Evolutionary conservation across 148 eudicot species (phyloP), one percentile per base, ranked within the genome.

Genomic region (Rhododendron molle): DNA sequence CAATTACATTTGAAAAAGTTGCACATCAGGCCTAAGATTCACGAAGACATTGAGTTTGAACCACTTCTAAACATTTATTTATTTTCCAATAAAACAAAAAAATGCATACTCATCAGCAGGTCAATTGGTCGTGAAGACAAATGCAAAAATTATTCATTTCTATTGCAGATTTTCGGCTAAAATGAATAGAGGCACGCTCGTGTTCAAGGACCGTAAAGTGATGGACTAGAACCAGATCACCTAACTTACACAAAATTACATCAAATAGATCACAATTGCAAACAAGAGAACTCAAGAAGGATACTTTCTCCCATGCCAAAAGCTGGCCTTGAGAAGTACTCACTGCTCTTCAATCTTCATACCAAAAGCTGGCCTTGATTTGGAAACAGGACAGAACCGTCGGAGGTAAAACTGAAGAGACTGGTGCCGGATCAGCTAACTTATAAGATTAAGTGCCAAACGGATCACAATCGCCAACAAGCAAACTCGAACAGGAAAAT

Each of bases 121-220:
- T n/a, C 14, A 21, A 38, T 40, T 77, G 58, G 14, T 79, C 60
- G 30, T 0, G 21, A 28, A 26, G 23, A 79, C 58, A 15, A 52
- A 54, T 14, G 36, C 65, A 52, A 78, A 78, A 14, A 4, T 54
- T n/a, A 79, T 21, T 50, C 40, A 50, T 18, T 80, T 54, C 43
- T 30, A 52, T 80, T 52, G 83, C 23, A 79, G 23, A 54, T 80
- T 52, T 13, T 62, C 26, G 16, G 82, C 82, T n/a, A 79, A 79
- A 77, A 38, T 13, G 20, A 28, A 47, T n/a, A 46, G 12, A 20
- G 49, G 80, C 80, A 46, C 1, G n/a, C 20, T 47, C 4, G 2
- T 13, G 58, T 78, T 30, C 26, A 5, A 71, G 76, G 18, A 54
- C 58, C 6, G 1, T 30, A 71, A 71, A 30, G 7, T 13, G 18